These are phyloP conservation scores for Kurtzmaniella quercitrusa DNA, from an alignment of 1,139 yeast species.

Conservation along the genomic window DNA sequence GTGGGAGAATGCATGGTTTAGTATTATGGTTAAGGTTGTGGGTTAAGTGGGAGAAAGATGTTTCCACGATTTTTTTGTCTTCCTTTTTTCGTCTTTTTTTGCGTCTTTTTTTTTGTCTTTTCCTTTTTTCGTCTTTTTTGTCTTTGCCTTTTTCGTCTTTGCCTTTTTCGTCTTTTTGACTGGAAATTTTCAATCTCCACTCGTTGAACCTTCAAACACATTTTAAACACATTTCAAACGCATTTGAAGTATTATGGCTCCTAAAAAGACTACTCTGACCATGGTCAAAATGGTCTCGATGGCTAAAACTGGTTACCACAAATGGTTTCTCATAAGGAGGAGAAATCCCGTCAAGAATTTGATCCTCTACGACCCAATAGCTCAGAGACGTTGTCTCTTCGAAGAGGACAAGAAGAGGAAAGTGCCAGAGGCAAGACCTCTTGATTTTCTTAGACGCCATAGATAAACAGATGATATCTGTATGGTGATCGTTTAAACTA, in stretches of 20 bases:
- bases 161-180: too few relatives aligned
- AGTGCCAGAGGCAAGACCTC: constrained; percentile 59
- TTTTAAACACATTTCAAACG: too few relatives aligned
- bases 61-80: too few relatives aligned
- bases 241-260: constrained; percentile 28
- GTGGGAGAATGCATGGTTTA: too few relatives aligned
- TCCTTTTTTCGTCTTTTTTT: too few relatives aligned
- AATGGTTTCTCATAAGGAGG: constrained; percentile 80
- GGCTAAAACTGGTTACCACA: constrained; percentile 82
- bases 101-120: too few relatives aligned
- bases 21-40: too few relatives aligned
- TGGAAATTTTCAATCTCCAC: neutral
- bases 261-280: constrained; percentile 40
- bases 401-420: constrained; percentile 82
- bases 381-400: constrained; percentile 75
- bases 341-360: constrained; percentile 74
- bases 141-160: too few relatives aligned
- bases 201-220: too few relatives aligned
- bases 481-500: neutral
- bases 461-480: constrained; percentile 2
- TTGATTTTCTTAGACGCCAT: constrained; percentile 57
- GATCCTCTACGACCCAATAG: constrained; percentile 82
- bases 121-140: too few relatives aligned
- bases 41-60: too few relatives aligned
- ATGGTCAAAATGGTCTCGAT: constrained; percentile 65